These are phyloP conservation scores for Gastrolobium villosum DNA, from an alignment of 306 rosid species.

Conservation along the genomic window DNA sequence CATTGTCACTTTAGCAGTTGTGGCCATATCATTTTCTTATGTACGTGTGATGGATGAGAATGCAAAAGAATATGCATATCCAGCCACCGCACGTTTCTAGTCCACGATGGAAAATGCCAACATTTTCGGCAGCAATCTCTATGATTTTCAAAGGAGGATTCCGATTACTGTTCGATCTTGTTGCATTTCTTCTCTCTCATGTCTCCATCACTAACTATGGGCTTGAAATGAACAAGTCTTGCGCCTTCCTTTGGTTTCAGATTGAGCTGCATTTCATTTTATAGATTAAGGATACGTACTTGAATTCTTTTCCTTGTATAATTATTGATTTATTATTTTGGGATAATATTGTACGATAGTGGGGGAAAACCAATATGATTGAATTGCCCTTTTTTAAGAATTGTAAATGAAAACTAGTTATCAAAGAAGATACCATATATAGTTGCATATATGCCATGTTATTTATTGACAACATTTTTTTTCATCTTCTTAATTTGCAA, in stretches of 20 bases:
- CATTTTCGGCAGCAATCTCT: neutral
- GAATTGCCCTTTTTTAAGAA: neutral
- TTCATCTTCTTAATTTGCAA: neutral
- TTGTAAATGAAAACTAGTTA: neutral
- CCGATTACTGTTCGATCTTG: neutral
- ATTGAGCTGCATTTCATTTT: conserved; percentile 1
- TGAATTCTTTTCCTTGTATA: neutral
- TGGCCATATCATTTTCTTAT: neutral
- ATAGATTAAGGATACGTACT: neutral
- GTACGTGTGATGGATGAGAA: neutral
- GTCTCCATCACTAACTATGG: neutral
- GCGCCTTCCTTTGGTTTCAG: conserved; percentile 29
- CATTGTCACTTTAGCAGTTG: neutral
- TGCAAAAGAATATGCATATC: neutral
- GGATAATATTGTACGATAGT: neutral
- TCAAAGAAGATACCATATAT: neutral
- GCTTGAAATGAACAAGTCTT: conserved; percentile 24
- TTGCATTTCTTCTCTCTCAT: conserved; percentile 1
- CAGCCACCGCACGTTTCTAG: neutral
- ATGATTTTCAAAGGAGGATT: neutral
- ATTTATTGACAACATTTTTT: neutral
- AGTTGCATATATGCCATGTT: neutral
- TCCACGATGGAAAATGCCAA: neutral
- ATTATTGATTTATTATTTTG: neutral
- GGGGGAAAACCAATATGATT: conserved; percentile 1